Evolutionary conservation across 75 land plant species (phyloP).

Genomic region (Pinus albicaulis): DNA sequence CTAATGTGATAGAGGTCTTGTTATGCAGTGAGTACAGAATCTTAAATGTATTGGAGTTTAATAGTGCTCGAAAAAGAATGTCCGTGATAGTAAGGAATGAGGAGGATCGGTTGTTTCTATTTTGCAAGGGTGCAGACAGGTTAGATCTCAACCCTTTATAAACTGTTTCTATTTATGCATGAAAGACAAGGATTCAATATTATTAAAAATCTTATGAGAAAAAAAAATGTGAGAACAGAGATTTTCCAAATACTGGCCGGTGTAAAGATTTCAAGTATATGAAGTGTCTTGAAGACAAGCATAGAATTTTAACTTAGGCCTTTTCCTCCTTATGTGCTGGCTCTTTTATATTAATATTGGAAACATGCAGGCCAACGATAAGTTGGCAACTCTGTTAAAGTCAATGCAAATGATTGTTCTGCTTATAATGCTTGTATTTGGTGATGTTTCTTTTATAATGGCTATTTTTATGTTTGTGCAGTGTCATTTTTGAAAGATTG

Average conservation of each 20-base stretch:
- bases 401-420: neutral
- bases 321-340: neutral
- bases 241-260: too few relatives aligned
- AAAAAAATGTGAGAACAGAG: neutral
- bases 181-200: constrained; percentile 9
- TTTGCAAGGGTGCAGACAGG: constrained; percentile 79
- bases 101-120: constrained; percentile 39
- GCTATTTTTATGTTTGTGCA: constrained; percentile 22
- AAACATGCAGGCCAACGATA: neutral
- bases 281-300: neutral
- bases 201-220: constrained; percentile 11
- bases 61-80: constrained; percentile 61
- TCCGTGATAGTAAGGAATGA: constrained; percentile 50
- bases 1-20: constrained; percentile 8
- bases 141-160: constrained; percentile 5
- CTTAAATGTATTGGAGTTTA: constrained; percentile 60
- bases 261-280: neutral
- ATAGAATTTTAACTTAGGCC: neutral
- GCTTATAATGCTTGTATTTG: neutral
- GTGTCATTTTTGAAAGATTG: constrained; percentile 85
- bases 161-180: neutral
- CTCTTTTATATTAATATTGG: neutral
- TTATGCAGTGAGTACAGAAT: constrained; percentile 52
- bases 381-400: neutral
- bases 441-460: neutral